Evolutionary conservation across 768 basidiomycete genomes (phyloP).

Genomic region (Mycena metata): DNA sequence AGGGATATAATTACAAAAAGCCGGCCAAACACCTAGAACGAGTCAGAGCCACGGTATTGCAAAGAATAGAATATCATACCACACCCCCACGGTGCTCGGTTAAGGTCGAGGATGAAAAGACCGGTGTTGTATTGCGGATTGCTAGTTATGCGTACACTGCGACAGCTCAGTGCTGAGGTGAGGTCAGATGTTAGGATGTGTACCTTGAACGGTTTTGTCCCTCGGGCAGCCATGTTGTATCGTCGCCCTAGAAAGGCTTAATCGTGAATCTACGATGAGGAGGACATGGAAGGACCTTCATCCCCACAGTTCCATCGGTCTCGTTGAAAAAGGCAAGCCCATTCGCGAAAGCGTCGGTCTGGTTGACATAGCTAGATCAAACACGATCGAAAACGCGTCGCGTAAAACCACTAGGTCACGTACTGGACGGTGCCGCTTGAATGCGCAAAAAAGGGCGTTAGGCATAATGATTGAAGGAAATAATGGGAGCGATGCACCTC

Average conservation of each 20-base stretch:
- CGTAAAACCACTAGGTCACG: slow-evolving; percentile 45
- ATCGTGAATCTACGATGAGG: neutral
- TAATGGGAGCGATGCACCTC: slow-evolving; percentile 58
- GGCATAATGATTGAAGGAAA: slow-evolving; percentile 22
- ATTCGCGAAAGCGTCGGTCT: slow-evolving; percentile 63
- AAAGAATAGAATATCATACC: slow-evolving; percentile 58
- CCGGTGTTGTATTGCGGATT: slow-evolving; percentile 76
- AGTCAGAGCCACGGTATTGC: slow-evolving; percentile 20
- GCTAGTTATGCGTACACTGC: slow-evolving; percentile 84
- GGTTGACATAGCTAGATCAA: slow-evolving; percentile 70
- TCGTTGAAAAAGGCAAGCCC: slow-evolving; percentile 70
- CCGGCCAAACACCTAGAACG: slow-evolving; percentile 80
- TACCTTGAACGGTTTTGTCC: slow-evolving; percentile 77
- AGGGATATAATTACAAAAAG: slow-evolving; percentile 70
- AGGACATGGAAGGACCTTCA: slow-evolving; percentile 57
- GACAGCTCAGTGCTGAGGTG: slow-evolving; percentile 5
- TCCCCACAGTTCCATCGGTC: slow-evolving; percentile 69
- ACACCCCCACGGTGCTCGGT: slow-evolving; percentile 91
- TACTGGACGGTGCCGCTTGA: slow-evolving; percentile 80
- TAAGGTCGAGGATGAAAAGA: slow-evolving; percentile 86
- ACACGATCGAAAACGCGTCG: slow-evolving; percentile 30
- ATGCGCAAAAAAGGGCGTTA: slow-evolving; percentile 29
- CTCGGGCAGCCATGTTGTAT: slow-evolving; percentile 66
- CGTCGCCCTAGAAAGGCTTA: slow-evolving; percentile 61
- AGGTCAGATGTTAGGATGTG: slow-evolving; percentile 18